Conservation (phyloP, 2,329 filamentous ascomycete genomes). For the Zalaria obscura region DNA sequence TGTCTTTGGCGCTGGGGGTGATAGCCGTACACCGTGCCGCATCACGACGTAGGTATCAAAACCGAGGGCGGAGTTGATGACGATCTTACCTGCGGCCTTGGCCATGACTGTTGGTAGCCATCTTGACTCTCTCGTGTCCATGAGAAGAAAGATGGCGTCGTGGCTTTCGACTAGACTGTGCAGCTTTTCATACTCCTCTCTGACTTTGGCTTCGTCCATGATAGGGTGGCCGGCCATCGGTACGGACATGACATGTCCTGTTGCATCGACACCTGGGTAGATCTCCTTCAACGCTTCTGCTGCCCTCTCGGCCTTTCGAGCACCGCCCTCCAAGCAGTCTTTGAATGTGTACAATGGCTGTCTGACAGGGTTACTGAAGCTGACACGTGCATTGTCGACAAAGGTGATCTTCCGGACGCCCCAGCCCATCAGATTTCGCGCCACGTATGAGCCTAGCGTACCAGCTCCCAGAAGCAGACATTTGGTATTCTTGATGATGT, state of each 20-base stretch:
- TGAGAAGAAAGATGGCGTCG: constrained; percentile 88
- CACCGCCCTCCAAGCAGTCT: constrained; percentile 76
- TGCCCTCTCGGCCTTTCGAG: constrained; percentile 67
- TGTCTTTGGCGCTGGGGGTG: constrained; percentile 9
- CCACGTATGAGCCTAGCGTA: constrained; percentile 87
- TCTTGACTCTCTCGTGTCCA: constrained; percentile 86
- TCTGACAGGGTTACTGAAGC: constrained; percentile 90
- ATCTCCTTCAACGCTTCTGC: constrained; percentile 71
- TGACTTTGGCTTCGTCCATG: constrained; percentile 54
- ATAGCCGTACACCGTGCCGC: constrained; percentile 63
- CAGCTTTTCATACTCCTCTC: constrained; percentile 61
- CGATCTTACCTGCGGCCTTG: constrained; percentile 82
- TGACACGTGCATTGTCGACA: constrained; percentile 83
- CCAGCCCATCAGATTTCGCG: constrained; percentile 86
- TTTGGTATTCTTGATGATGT: constrained; percentile 75
- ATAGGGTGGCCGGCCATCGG: constrained; percentile 94
- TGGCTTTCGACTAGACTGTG: constrained; percentile 66
- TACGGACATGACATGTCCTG: constrained; percentile 69
- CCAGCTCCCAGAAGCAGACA: constrained; percentile 86
- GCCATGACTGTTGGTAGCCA: constrained; percentile 96
- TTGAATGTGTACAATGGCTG: constrained; percentile 85
- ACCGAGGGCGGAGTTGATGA: constrained; percentile 89
- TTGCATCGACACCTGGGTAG: constrained; percentile 75
- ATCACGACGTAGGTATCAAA: constrained; percentile 97
- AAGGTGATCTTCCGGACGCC: constrained; percentile 92